Percentiles rank a stretch among this genome's conserved stretches.
Conservation (phyloP, 345 rosid species). For the Raphanus raphanistrum region DNA sequence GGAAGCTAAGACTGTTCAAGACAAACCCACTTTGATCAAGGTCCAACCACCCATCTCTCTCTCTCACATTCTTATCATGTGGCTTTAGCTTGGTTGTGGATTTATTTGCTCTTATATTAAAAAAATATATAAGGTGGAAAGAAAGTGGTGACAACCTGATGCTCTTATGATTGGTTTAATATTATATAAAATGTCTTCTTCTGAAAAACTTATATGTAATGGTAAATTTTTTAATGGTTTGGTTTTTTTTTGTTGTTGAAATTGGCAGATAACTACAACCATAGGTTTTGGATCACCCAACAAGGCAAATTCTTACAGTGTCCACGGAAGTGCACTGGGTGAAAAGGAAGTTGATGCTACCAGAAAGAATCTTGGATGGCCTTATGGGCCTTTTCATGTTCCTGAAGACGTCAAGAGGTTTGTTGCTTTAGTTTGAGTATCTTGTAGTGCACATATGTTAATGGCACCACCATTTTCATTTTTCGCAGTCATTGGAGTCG, state of each 20-base stretch:
- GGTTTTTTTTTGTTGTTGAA: background rate
- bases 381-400: slow-evolving; percentile 87
- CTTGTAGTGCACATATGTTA: background rate
- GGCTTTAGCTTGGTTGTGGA: slow-evolving; percentile 30
- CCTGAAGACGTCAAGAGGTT: slow-evolving; percentile 91
- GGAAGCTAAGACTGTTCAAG: slow-evolving; percentile 94
- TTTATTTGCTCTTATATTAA: background rate
- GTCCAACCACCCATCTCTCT: slow-evolving; percentile 28
- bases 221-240: background rate
- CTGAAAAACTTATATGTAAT: background rate
- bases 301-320: no score
- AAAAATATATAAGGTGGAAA: background rate
- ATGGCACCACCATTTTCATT: background rate
- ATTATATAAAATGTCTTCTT: background rate
- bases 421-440: slow-evolving; percentile 12
- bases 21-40: slow-evolving; percentile 90
- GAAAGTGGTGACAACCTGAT: background rate
- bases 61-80: background rate
- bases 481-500: slow-evolving; percentile 91
- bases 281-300: slow-evolving; percentile 79
- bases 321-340: no score
- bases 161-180: background rate
- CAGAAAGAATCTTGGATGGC: slow-evolving; percentile 94
- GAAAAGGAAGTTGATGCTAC: slow-evolving; percentile 25
- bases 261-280: slow-evolving; percentile 38